These are phyloP conservation scores for Aspergillus wentii DNA, from an alignment of 495 filamentous ascomycete species.

Conservation along the genomic window DNA sequence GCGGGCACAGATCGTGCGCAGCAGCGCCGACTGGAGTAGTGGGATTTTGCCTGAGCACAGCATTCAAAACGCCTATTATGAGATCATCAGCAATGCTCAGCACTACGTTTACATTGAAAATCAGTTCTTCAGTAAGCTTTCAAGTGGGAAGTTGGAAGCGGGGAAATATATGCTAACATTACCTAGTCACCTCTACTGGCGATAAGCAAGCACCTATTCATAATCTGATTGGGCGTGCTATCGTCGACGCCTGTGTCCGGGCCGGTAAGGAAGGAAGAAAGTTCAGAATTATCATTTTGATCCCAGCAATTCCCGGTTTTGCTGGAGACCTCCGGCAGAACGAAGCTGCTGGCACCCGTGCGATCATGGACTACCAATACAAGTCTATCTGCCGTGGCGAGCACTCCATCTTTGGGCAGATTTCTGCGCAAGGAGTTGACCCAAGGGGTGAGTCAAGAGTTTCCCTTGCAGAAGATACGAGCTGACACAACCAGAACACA, in stretches of 20 bases:
- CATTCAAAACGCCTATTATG: constrained; percentile 88
- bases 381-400: constrained; percentile 90
- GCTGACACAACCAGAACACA: constrained; percentile 46
- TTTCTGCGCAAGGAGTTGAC: constrained; percentile 72
- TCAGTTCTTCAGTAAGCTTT: constrained; percentile 78
- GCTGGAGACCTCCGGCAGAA: constrained; percentile 82
- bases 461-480: background rate
- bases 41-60: constrained; percentile 85
- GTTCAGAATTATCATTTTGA: constrained; percentile 84
- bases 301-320: constrained; percentile 90
- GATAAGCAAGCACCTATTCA: constrained; percentile 78
- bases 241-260: constrained; percentile 81
- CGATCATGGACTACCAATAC: constrained; percentile 99
- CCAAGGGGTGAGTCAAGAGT: constrained; percentile 42
- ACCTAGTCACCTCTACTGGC: constrained; percentile 76
- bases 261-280: constrained; percentile 82
- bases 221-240: constrained; percentile 80
- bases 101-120: constrained; percentile 98
- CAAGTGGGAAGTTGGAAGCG: too few relatives aligned
- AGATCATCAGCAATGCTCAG: constrained; percentile 76
- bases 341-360: constrained; percentile 78
- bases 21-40: constrained; percentile 91
- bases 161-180: constrained; percentile 12
- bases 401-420: constrained; percentile 79
- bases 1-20: constrained; percentile 78